phyloP scores from a whole-genome alignment of 2,329 filamentous ascomycete genomes.

The Zopfia rhizophila region DNA sequence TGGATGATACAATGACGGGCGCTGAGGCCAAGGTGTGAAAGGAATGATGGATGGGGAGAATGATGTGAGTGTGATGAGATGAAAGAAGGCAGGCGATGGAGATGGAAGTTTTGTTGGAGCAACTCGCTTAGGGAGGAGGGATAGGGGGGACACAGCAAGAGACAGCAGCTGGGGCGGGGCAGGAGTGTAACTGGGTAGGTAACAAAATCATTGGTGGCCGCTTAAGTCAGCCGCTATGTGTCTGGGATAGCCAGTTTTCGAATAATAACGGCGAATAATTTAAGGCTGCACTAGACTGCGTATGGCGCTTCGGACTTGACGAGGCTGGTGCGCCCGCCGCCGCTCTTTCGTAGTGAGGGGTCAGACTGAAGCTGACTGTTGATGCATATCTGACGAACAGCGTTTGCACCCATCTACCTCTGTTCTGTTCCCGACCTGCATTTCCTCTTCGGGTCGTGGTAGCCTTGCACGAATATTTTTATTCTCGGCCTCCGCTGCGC shows the following conservation, averaged over 20 bases:
- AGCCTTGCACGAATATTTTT: background rate
- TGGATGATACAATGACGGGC: constrained; percentile 29
- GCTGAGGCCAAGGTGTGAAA: constrained; percentile 4
- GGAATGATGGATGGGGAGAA: background rate
- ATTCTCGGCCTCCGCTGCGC: constrained; percentile 4
- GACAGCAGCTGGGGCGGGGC: constrained; percentile 12
- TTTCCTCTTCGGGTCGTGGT: background rate
- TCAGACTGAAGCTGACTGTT: no score
- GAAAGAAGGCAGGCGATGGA: constrained; percentile 2
- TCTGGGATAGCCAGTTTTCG: constrained; percentile 1
- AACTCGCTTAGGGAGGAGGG: background rate
- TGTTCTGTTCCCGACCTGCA: no score
- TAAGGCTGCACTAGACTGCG: no score
- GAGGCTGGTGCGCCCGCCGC: background rate
- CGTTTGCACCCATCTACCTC: no score
- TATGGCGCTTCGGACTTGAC: no score
- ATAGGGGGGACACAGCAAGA: constrained; percentile 3
- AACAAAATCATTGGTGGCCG: no score
- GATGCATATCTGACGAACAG: no score
- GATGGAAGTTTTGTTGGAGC: constrained; percentile 16
- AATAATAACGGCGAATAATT: background rate
- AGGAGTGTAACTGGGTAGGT: background rate
- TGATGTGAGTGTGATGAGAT: constrained; percentile 24
- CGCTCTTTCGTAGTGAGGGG: background rate
- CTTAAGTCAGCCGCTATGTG: constrained; percentile 7